Evolutionary conservation across 306 rosid genomes (phyloP).

Genomic region (Canavalia gladiata): DNA sequence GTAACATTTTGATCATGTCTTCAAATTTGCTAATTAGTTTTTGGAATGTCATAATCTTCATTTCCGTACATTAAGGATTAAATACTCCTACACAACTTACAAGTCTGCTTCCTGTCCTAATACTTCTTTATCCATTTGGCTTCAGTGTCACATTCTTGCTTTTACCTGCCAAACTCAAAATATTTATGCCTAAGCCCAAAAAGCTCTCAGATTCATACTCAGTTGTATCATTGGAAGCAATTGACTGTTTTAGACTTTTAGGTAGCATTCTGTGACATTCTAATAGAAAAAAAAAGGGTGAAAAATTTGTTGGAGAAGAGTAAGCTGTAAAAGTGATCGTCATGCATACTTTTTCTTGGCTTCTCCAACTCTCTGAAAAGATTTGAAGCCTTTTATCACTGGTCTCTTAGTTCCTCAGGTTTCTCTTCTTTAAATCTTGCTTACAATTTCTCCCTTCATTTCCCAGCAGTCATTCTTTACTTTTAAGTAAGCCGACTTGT

Average conservation of each 20-base stretch:
- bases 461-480: neutral
- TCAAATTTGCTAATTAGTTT: neutral
- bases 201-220: neutral
- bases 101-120: neutral
- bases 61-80: neutral
- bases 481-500: neutral
- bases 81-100: neutral
- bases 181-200: conserved; percentile 1
- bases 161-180: neutral
- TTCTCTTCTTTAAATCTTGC: neutral
- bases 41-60: conserved; percentile 5
- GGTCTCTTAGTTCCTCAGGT: neutral
- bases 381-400: neutral
- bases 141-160: conserved; percentile 30
- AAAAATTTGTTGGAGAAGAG: conserved; percentile 16
- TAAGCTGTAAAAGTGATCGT: conserved; percentile 27
- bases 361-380: conserved; percentile 17
- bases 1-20: conserved; percentile 16
- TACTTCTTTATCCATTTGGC: conserved; percentile 8
- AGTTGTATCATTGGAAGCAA: neutral
- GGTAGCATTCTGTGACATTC: conserved; percentile 5
- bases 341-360: neutral
- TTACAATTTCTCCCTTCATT: neutral
- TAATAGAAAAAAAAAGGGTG: conserved; percentile 1
- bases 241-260: conserved; percentile 23